A percentile compares a stretch with the other conserved stretches of the same genome.
Conservation (phyloP, 768 basidiomycete species). For the Leccinum incarnatum region DNA sequence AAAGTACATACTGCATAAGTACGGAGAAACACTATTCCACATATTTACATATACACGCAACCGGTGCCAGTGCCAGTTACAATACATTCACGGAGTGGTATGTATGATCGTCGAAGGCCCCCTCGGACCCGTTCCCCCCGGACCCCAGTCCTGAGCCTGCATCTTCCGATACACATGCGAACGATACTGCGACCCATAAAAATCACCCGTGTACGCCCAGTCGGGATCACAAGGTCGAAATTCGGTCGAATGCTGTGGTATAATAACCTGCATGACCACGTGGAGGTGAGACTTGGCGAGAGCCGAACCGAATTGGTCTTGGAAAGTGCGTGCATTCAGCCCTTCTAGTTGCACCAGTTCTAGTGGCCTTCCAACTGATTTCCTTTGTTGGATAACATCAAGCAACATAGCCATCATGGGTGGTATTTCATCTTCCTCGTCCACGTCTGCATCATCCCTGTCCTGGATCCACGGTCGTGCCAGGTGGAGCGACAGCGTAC, state of each 20-base stretch:
- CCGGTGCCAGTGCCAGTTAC: conserved; percentile 3
- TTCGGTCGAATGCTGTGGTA: conserved; percentile 16
- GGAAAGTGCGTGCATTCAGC: conserved; percentile 19
- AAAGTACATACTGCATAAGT: neutral
- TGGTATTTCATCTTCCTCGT: conserved; percentile 32
- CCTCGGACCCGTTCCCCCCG: conserved; percentile 24
- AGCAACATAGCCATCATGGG: conserved; percentile 31
- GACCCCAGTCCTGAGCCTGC: conserved; percentile 27
- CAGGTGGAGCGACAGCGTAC: conserved; percentile 28
- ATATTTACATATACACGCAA: neutral
- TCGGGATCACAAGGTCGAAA: conserved; percentile 22
- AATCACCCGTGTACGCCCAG: conserved; percentile 28
- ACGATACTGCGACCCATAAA: conserved; percentile 33
- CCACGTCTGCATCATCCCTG: conserved; percentile 30
- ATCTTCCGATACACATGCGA: conserved; percentile 30
- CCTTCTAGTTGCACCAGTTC: conserved; percentile 28
- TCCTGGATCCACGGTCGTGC: conserved; percentile 29
- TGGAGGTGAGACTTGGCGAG: conserved; percentile 29
- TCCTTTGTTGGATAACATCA: conserved; percentile 32
- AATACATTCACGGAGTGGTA: conserved; percentile 17
- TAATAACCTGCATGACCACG: conserved; percentile 22
- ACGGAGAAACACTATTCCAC: neutral
- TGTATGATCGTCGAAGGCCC: conserved; percentile 28
- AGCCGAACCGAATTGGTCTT: conserved; percentile 23
- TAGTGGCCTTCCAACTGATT: conserved; percentile 29